phyloP scores from a whole-genome alignment of 1,284 basidiomycete species.

The Stygiomarasmius scandens region DNA sequence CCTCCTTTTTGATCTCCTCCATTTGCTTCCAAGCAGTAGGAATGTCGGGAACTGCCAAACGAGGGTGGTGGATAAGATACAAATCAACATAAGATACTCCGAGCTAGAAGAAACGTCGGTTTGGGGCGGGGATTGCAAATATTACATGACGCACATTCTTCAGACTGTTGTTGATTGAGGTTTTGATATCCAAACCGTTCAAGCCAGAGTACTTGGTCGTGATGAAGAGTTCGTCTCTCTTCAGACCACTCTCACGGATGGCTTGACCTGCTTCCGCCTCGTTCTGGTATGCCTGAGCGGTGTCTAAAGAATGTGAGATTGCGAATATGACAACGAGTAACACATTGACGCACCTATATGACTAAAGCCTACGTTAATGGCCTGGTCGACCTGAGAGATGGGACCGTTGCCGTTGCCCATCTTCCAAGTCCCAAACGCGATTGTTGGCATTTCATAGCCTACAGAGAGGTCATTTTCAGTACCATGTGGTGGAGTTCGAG shows the following conservation, averaged over 20 bases:
- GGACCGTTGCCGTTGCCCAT: conserved; percentile 51
- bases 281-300: conserved; percentile 51
- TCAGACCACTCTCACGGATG: conserved; percentile 48
- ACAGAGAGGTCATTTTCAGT: not conserved
- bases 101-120: conserved; percentile 43
- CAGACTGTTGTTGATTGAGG: conserved; percentile 60
- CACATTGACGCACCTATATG: conserved; percentile 45
- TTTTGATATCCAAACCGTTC: conserved; percentile 51
- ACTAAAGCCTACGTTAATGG: conserved; percentile 53
- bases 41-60: conserved; percentile 52
- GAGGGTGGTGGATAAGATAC: conserved; percentile 68
- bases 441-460: conserved; percentile 48
- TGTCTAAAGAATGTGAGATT: conserved; percentile 34
- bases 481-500: not conserved
- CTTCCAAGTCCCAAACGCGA: conserved; percentile 58
- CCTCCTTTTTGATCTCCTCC: conserved; percentile 58
- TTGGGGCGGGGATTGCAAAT: conserved; percentile 1
- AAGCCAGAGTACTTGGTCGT: conserved; percentile 65
- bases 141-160: conserved; percentile 45
- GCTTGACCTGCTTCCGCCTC: conserved; percentile 47
- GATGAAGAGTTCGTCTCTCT: conserved; percentile 47
- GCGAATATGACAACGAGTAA: not conserved
- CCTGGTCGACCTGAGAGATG: conserved; percentile 53
- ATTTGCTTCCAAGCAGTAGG: conserved; percentile 64
- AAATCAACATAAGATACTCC: conserved; percentile 71